phyloP scores from a whole-genome alignment of 257 asterid species.

The Voacanga thouarsii region DNA sequence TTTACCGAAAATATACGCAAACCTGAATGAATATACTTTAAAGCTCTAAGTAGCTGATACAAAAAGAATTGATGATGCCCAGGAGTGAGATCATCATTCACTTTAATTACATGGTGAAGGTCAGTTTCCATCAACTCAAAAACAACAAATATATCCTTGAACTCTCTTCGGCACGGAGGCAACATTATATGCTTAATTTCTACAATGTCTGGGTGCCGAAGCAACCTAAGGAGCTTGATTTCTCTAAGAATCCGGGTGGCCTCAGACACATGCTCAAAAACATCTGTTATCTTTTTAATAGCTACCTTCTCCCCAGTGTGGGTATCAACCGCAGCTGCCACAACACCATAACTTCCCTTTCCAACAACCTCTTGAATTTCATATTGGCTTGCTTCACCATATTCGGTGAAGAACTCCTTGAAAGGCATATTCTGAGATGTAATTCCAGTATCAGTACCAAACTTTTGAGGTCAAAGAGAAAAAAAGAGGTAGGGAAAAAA shows the following conservation, averaged over 20 bases:
- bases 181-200: constrained; percentile 92
- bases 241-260: constrained; percentile 96
- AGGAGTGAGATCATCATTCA: constrained; percentile 87
- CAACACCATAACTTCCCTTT: constrained; percentile 96
- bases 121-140: constrained; percentile 99
- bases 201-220: constrained; percentile 91
- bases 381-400: constrained; percentile 85
- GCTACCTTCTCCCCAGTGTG: constrained; percentile 98
- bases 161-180: constrained; percentile 94
- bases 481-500: background rate
- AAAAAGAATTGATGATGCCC: constrained; percentile 95
- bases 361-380: constrained; percentile 96
- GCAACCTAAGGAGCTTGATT: constrained; percentile 87
- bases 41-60: constrained; percentile 94
- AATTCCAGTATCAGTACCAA: constrained; percentile 20
- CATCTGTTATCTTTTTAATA: constrained; percentile 79
- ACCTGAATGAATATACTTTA: constrained; percentile 93
- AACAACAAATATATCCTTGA: constrained; percentile 91
- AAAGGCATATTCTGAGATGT: constrained; percentile 61
- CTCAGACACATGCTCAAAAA: constrained; percentile 93
- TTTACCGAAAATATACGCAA: constrained; percentile 6
- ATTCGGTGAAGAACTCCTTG: constrained; percentile 88
- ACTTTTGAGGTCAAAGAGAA: constrained; percentile 3
- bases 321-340: constrained; percentile 94
- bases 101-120: constrained; percentile 87